A percentile compares a stretch with the other conserved stretches of the same genome.
phyloP scores from a whole-genome alignment of 1,284 basidiomycete genomes.

The Xerocomus subilludens region DNA sequence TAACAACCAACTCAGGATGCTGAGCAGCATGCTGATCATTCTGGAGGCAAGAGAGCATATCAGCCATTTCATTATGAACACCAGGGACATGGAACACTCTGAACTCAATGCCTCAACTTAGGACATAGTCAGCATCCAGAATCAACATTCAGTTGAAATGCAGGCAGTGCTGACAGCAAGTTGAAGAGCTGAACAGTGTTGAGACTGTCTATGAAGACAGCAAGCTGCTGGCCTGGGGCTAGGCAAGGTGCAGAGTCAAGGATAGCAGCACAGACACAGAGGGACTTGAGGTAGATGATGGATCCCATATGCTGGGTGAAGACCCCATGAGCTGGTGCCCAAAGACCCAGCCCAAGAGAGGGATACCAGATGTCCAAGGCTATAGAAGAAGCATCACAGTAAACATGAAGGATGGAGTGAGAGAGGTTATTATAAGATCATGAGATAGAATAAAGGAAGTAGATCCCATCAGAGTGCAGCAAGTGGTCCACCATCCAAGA shows the following conservation, averaged over 20 bases:
- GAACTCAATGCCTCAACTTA: no score
- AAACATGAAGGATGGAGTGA: constrained; percentile 43
- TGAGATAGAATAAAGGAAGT: constrained; percentile 43
- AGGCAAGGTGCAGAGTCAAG: neutral
- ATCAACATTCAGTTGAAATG: no score
- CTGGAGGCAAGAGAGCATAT: no score
- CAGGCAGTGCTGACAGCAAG: neutral
- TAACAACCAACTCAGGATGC: no score
- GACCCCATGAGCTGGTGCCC: constrained; percentile 1
- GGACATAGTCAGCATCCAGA: no score
- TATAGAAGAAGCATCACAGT: constrained; percentile 49
- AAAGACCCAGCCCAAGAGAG: constrained; percentile 31
- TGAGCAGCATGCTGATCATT: no score
- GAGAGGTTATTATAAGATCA: constrained; percentile 40
- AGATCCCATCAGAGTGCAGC: constrained; percentile 39
- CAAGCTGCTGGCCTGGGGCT: neutral
- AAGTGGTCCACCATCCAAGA: constrained; percentile 52
- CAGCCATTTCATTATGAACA: no score
- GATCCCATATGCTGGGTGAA: neutral
- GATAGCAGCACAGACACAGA: constrained; percentile 44
- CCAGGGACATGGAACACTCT: no score
- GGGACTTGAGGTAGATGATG: constrained; percentile 53
- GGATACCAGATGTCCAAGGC: constrained; percentile 54
- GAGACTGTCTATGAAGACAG: constrained; percentile 44
- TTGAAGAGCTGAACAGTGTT: constrained; percentile 47